Evolutionary conservation across 2,329 filamentous ascomycete species (phyloP).

Genomic region (Monilinia vaccinii-corymbosi): DNA sequence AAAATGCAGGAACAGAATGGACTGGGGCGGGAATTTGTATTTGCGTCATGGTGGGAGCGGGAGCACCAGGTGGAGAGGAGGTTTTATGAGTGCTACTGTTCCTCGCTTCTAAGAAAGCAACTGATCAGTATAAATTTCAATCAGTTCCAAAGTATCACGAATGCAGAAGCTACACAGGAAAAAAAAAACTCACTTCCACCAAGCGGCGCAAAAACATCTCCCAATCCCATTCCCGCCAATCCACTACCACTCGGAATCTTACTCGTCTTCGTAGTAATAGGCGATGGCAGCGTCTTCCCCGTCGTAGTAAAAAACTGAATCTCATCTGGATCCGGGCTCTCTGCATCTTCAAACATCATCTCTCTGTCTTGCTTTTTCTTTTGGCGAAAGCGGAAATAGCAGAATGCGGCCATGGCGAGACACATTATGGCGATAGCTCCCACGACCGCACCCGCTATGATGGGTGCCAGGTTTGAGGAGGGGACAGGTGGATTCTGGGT

Average conservation of each 20-base stretch:
- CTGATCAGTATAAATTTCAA: not conserved
- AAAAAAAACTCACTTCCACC: not conserved
- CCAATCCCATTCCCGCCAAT: not conserved
- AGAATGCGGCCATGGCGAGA: slow-evolving; percentile 2
- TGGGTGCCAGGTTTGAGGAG: not conserved
- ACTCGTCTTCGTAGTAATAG: not conserved
- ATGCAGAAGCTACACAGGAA: not conserved
- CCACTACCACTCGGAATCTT: not conserved
- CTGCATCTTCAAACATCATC: not conserved
- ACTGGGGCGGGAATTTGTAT: not conserved
- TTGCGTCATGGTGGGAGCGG: not conserved
- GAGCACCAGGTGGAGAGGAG: not conserved
- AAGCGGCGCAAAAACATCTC: slow-evolving; percentile 1
- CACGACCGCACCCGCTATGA: not conserved
- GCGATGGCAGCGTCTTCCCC: not conserved
- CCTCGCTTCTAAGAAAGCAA: not conserved
- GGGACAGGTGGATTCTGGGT: not conserved
- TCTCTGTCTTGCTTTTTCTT: slow-evolving; percentile 5
- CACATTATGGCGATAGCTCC: not conserved
- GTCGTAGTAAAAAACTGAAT: slow-evolving; percentile 5
- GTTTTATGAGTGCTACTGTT: not conserved
- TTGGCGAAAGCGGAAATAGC: not conserved
- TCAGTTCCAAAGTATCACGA: not conserved
- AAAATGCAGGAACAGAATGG: not conserved
- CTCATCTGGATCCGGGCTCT: not conserved